phyloP scores from a whole-genome alignment of 352 stramenopile genomes.

The Globisporangium parvum region DNA sequence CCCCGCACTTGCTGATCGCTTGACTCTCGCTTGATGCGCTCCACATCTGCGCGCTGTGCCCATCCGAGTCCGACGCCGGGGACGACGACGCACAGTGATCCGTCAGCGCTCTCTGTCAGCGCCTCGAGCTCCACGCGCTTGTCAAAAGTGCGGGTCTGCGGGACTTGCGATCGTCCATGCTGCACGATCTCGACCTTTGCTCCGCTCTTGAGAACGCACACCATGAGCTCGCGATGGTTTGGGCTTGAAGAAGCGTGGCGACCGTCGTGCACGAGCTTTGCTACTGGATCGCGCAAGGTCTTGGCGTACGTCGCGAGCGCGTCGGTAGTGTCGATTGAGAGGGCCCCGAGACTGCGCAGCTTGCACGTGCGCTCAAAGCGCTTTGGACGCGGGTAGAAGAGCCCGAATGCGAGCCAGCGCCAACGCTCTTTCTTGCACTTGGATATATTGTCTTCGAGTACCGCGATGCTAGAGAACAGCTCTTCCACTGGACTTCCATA shows the following conservation, averaged over 20 bases:
- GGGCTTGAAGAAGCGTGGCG: neutral
- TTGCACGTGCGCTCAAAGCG: neutral
- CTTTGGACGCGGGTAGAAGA: neutral
- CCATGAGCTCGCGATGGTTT: neutral
- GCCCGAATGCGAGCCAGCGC: neutral
- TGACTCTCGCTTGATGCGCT: slow-evolving; percentile 1
- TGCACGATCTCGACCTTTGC: neutral
- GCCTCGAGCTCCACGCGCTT: neutral
- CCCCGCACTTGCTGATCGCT: neutral
- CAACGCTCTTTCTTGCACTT: neutral
- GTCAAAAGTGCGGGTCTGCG: neutral
- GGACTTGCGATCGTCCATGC: neutral
- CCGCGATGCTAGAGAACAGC: neutral
- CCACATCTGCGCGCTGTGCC: neutral
- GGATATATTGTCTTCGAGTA: neutral
- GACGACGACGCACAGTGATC: slow-evolving; percentile 2
- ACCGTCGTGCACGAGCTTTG: neutral
- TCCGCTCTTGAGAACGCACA: neutral
- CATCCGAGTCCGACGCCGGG: slow-evolving; percentile 4
- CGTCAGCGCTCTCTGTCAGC: neutral
- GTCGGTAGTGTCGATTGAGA: neutral
- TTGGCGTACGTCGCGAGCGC: neutral
- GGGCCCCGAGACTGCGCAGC: neutral
- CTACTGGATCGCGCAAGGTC: neutral
- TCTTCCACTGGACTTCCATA: neutral